Conservation (phyloP, 2,329 filamentous ascomycete species). For the Trichophyton rubrum region DNA sequence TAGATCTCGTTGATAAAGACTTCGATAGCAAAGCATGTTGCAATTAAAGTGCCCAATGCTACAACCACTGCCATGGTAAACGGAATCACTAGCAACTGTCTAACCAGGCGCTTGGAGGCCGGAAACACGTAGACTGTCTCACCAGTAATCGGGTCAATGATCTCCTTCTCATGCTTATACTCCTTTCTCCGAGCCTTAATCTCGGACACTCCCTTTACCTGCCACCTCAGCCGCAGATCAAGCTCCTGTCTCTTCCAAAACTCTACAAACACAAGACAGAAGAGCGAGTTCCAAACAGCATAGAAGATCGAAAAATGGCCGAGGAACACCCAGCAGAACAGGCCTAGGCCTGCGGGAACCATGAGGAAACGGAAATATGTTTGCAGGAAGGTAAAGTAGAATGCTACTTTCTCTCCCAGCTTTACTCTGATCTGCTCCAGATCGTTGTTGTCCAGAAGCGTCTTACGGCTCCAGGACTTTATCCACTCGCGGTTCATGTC, state of each 20-base stretch:
- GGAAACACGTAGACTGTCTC: conserved; percentile 67
- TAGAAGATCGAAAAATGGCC: conserved; percentile 76
- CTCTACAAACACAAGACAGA: conserved; percentile 81
- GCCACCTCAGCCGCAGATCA: conserved; percentile 78
- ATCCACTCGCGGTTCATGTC: conserved; percentile 64
- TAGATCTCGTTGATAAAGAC: conserved; percentile 95
- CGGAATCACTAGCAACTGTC: conserved; percentile 70
- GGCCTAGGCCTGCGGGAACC: conserved; percentile 69
- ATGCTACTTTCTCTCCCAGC: conserved; percentile 72
- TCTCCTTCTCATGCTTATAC: conserved; percentile 66
- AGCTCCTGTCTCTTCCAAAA: conserved; percentile 92
- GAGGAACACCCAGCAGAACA: conserved; percentile 66
- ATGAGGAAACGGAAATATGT: conserved; percentile 77
- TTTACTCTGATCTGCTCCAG: conserved; percentile 63
- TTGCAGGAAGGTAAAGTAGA: conserved; percentile 91
- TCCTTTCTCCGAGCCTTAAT: conserved; percentile 67
- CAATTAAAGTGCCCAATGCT: conserved; percentile 69
- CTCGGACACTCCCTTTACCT: conserved; percentile 67
- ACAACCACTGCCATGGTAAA: conserved; percentile 65
- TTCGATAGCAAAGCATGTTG: conserved; percentile 79
- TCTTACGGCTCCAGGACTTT: conserved; percentile 60
- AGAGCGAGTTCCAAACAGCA: conserved; percentile 65
- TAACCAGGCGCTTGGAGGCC: conserved; percentile 57
- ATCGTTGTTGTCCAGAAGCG: conserved; percentile 51
- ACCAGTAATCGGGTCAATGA: conserved; percentile 68